These are phyloP conservation scores for Kernera saxatilis DNA, from an alignment of 345 rosid genomes.

Conservation along the genomic window DNA sequence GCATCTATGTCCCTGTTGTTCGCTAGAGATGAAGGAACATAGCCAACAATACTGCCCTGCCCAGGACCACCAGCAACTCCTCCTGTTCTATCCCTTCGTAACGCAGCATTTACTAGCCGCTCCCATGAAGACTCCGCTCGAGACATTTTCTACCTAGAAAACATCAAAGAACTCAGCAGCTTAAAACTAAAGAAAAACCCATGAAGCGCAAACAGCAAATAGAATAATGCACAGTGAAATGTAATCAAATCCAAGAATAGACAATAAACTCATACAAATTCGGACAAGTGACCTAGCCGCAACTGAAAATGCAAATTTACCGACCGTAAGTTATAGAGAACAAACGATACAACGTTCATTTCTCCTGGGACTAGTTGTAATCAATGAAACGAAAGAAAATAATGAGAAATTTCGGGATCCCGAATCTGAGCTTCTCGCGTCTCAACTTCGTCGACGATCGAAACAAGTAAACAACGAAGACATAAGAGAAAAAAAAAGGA, in stretches of 20 bases:
- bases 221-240: neutral
- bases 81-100: slow-evolving; percentile 66
- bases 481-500: neutral
- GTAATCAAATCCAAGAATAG: neutral
- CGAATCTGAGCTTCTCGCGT: slow-evolving; percentile 19
- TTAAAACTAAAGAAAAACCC: neutral
- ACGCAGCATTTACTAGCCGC: slow-evolving; percentile 76
- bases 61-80: slow-evolving; percentile 43
- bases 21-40: slow-evolving; percentile 81
- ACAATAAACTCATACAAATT: neutral
- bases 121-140: slow-evolving; percentile 80
- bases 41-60: slow-evolving; percentile 62
- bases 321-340: neutral
- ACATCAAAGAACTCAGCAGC: neutral
- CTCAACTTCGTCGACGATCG: neutral
- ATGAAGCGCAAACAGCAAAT: neutral
- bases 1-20: slow-evolving; percentile 85
- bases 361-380: neutral
- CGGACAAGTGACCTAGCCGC: slow-evolving; percentile 14
- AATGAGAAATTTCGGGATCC: neutral
- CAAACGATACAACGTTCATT: neutral
- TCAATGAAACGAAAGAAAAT: neutral
- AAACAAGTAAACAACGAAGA: slow-evolving; percentile 7
- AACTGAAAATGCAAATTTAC: neutral
- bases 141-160: slow-evolving; percentile 53